Conservation (phyloP, 2,329 filamentous ascomycete genomes). For the Sporothrix variecibatus region DNA sequence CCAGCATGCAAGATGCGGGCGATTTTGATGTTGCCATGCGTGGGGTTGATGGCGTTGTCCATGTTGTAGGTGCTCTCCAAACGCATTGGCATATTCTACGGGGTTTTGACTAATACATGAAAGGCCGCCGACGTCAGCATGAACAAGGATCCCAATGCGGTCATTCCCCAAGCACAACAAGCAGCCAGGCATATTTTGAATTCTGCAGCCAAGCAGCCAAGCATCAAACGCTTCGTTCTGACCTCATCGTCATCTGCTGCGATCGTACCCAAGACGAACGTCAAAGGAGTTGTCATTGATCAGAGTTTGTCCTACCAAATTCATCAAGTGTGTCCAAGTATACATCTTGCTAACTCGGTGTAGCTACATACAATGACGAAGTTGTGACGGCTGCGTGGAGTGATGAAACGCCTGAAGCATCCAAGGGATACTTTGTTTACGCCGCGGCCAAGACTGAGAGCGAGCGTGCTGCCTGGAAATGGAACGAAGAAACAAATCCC, state of each 20-base stretch:
- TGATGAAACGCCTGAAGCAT: neutral
- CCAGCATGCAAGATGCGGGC: neutral
- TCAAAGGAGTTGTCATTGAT: slow-evolving; percentile 27
- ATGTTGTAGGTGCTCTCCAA: neutral
- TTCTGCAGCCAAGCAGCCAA: slow-evolving; percentile 39
- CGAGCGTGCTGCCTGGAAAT: slow-evolving; percentile 30
- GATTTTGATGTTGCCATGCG: neutral
- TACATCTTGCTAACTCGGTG: slow-evolving; percentile 25
- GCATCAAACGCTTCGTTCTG: slow-evolving; percentile 45
- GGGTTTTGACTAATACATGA: slow-evolving; percentile 26
- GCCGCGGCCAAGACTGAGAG: slow-evolving; percentile 30
- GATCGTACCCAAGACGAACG: slow-evolving; percentile 32
- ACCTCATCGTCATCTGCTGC: slow-evolving; percentile 40
- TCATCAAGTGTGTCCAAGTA: neutral
- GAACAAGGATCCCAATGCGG: slow-evolving; percentile 41
- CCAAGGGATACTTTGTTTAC: slow-evolving; percentile 23
- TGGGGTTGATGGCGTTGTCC: neutral
- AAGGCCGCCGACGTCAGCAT: slow-evolving; percentile 41
- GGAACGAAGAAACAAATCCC: slow-evolving; percentile 28
- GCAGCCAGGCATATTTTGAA: slow-evolving; percentile 39
- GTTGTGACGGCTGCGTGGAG: neutral
- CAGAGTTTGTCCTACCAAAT: neutral
- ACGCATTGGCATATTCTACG: slow-evolving; percentile 30
- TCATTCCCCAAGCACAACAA: slow-evolving; percentile 41
- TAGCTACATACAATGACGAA: neutral